Base-by-base conservation (phyloP, 1,284 basidiomycete genomes). In the Pisolithus thermaeus region DNA sequence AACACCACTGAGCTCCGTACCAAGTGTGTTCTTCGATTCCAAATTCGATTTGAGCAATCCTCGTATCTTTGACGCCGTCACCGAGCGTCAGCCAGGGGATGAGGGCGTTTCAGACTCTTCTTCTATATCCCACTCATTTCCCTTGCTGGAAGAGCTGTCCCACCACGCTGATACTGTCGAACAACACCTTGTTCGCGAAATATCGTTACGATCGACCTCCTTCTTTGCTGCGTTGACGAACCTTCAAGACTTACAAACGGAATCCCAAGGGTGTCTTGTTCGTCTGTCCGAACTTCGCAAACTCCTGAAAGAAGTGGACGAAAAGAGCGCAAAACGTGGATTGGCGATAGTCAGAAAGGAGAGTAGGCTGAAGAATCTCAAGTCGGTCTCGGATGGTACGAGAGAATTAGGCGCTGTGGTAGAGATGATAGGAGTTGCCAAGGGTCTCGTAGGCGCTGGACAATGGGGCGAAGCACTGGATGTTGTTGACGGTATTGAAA, bases 161-260 rank as follows among this genome's bases (percentile, higher is more conserved):
- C 87, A 93, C 55, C 90, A 97, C 62, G 87, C 95, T 7, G 97
- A 98, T 66, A 90, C 90, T 2, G 83, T 99, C 55, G 96, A 99
- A 64, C 86, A 94, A 57, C 95, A 99, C 65, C 87, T 99, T 50
- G 83, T 97, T 14, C 84, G 86, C 59, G 96, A 98, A 70, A 97
- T 99, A 51, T 89, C 90, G 7, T 73, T 88, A 9, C 87, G 95
- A 4, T 92, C 92, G 0, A 83, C 90, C 0, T 93, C 92, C 3
- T 99, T 99, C 79, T 99, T 99, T 64, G 90, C 94, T 1, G 97
- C 96, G 1, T 80, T 99, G 22, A 84, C 92, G 8, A 98, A 98
- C 66, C 76, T 99, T 11, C 91, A 97, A 63, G 88, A 93, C 57
- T 80, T 99, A 5, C 90, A 93, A 61, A 83, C 88, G 5, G 92